Evolutionary conservation across 805 yeast species (phyloP), one percentile per base, ranked within the genome.

Genomic region (Jamesozyma lodderae): DNA sequence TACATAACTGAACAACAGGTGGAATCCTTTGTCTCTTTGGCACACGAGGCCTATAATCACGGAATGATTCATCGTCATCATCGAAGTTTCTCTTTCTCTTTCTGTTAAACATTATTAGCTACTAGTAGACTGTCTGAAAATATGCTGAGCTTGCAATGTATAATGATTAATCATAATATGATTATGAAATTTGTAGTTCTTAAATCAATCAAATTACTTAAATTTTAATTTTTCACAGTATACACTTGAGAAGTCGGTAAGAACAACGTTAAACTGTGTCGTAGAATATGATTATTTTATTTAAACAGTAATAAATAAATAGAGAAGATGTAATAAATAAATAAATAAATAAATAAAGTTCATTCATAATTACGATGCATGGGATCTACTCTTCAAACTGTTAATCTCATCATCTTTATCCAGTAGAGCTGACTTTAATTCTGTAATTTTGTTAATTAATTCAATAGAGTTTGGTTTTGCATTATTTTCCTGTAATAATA

Each of bases 381-480:
- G 6, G 10, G 15, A 31, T 14, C 14, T n/a, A 21, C 30, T 15
- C 30, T 42, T 44, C 25, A 49, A 26, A 68, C 63, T 37, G 4
- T 64, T 67, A 16, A 75, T 52, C 40, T 68, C 72, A 4, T 76
- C 78, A 23, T 72, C 73, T 44, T 73, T 70, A 24, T 64, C 59
- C 15, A 68, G 55, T 22, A 77, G 48, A 41, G 69, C 70, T 28
- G 68, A 57, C 48, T 66, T 69, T 41, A 80, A 49, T 36, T 70
- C 73, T 4, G 77, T 68, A 42, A 76, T 73, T 41, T 75, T 76
- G 47, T 73, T 72, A 25, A 72, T 69, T 42, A 79, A 53, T 37
- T 77, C 77, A 22, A 77, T 62, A 14, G 76, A 62, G 36, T 75
- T 67, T 21, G 83, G 79, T 21, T 65, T 55, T 36, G 63, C 60